Evolutionary conservation across 2,329 filamentous ascomycete species (phyloP).

Genomic region (Gaeumannomyces tritici): DNA sequence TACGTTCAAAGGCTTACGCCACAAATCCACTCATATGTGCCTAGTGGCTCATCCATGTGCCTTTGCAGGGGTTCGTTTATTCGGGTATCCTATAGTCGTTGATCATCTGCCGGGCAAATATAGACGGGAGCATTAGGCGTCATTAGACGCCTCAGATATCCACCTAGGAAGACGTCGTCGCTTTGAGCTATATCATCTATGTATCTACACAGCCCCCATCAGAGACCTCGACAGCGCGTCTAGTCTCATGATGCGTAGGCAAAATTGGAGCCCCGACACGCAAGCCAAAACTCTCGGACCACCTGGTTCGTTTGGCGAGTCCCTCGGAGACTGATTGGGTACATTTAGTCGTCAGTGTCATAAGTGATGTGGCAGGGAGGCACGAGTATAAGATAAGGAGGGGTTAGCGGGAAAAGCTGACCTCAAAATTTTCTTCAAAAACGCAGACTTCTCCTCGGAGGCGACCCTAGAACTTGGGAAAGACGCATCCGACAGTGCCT

Average conservation of each 20-base stretch:
- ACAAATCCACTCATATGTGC: not conserved
- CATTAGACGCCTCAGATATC: not conserved
- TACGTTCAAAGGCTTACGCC: too few species aligned
- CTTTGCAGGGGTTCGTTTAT: not conserved
- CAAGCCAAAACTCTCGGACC: conserved; percentile 65
- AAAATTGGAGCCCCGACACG: conserved; percentile 52
- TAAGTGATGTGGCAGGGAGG: not conserved
- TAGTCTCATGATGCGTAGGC: conserved; percentile 43
- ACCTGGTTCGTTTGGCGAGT: conserved; percentile 54
- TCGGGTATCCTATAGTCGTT: not conserved
- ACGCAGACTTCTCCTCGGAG: conserved; percentile 48
- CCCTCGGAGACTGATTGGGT: conserved; percentile 45
- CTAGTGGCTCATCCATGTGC: not conserved
- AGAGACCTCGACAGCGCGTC: not conserved
- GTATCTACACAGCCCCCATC: not conserved
- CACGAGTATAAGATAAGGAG: not conserved
- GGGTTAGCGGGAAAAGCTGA: conserved; percentile 22
- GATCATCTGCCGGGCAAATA: not conserved
- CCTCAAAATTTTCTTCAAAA: conserved; percentile 57
- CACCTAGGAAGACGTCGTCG: not conserved
- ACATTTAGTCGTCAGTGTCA: not conserved
- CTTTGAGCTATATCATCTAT: not conserved
- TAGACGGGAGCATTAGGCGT: not conserved
- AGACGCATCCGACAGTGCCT: conserved; percentile 41
- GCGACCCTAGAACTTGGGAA: conserved; percentile 53